Base-by-base conservation (phyloP, 768 basidiomycete genomes). In the Scleroderma bovista region DNA sequence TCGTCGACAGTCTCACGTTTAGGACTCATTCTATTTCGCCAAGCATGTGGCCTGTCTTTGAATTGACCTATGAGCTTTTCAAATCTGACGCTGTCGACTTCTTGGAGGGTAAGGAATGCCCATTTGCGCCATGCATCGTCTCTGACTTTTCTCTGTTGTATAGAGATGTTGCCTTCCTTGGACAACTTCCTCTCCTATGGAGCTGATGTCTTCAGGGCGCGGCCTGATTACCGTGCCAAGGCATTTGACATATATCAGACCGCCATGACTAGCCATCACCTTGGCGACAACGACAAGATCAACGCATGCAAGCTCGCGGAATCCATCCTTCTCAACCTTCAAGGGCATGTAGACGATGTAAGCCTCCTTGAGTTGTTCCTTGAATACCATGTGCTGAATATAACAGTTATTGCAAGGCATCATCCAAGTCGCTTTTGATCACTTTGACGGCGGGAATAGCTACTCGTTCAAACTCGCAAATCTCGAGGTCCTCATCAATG, bases 181-280 rank as follows among this genome's bases (percentile, higher is more conserved):
- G 88, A 92, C 72, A 94, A 93, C 74, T 89, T 91, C 62, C 74
- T 95, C 47, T 88, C 88, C 13, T 93, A 81, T 60, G 92, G 92
- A 15, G 73, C 78, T 22, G 87, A 91, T 13, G 70, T 81, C 15
- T 83, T 94, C 69, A 83, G 87, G 59, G 62, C 77, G 20, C 83
- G 80, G 43, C 66, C 78, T 1, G 86, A 90, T 57, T 93, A 94
- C 69, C 77, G 80, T 59, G 77, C 80, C 57, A 90, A 88, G 79
- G 68, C 85, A 31, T 70, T 93, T 44, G 90, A 94, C 60, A 88
- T 94, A 57, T 95, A 89, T 64, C 81, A 79, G 33, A 86, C 81
- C 1, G 73, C 84, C 23, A 81, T 93, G 64, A 79, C 75, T 4
- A 83, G 76, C 57, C 71, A 76, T 16, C 79, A 82, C 44, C 78